Evolutionary conservation across 148 eudicot species (phyloP), one percentile per base, ranked within the genome.

Genomic region (Persicaria tinctoria): DNA sequence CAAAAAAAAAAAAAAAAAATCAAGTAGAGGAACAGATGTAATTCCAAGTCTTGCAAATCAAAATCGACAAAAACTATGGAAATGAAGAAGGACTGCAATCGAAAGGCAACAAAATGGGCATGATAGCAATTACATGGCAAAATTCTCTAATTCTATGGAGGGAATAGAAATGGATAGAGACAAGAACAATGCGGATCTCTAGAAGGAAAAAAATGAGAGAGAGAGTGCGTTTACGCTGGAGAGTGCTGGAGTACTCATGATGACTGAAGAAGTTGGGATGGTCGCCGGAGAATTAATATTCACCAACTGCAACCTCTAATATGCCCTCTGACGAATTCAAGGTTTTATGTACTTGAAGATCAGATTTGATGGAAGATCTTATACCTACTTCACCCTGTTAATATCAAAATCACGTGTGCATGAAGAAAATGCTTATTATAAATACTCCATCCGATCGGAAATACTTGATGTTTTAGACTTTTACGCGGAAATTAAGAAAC

Each of bases 211-310:
- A n/a, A 63, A 16, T 0, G 27, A 23, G 27, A 23, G 62, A 55
- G 72, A 32, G 72, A 18, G 78, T 72, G 79, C 1, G 41, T 32
- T 53, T 80, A 84, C 89, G 73, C 78, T 83, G 41, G 88, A 73
- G 73, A 85, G 75, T 20, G 83, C 84, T 59, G 89, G 82, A 68
- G 87, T 50, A 75, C 87, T 86, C 89, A 86, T 86, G 80, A 55
- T 76, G 70, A 63, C 46, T 1, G 68, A 63, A 63, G 46, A 63
- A 63, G 5, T 59, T 59, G 68, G 41, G 68, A 14, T 8, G 1
- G 68, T 27, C 27, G 68, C 23, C 68, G 7, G 68, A 63, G 18
- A 32, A 32, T 11, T 32, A 14, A 32, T 6, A 32, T 63, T 63
- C 11, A 4, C 68, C 45, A 45, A 63, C 32, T 14, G 45, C 4